These are phyloP conservation scores for Lepidium didymum DNA, from an alignment of 345 rosid species.

Conservation along the genomic window DNA sequence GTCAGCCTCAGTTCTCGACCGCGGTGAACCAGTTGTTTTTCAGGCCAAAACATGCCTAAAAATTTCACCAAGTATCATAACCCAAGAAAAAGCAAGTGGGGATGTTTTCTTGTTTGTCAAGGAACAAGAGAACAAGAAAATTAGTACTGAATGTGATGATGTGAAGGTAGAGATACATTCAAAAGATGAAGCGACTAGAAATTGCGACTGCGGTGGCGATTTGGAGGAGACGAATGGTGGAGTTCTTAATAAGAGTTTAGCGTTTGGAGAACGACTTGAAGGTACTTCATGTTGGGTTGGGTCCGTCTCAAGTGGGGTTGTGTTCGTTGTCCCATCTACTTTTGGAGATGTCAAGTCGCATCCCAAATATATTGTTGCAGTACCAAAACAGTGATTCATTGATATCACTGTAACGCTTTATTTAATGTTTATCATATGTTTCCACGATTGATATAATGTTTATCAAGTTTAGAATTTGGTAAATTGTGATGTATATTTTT, in stretches of 20 bases:
- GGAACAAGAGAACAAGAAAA: constrained; percentile 19
- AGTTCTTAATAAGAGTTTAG: constrained; percentile 17
- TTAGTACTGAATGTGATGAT: background rate
- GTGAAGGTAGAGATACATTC: constrained; percentile 30
- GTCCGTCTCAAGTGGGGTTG: constrained; percentile 31
- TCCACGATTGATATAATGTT: no score
- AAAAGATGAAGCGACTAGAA: constrained; percentile 9
- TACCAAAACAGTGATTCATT: background rate
- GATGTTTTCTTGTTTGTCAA: constrained; percentile 38
- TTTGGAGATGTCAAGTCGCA: constrained; percentile 10
- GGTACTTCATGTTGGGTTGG: constrained; percentile 51
- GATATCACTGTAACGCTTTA: background rate
- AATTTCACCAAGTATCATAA: constrained; percentile 32
- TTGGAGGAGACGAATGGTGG: constrained; percentile 36
- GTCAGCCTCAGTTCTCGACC: constrained; percentile 32
- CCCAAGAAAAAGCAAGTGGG: background rate
- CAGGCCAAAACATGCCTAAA: constrained; percentile 20
- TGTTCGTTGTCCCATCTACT: constrained; percentile 32
- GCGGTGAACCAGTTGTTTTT: constrained; percentile 25
- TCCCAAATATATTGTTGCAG: constrained; percentile 16
- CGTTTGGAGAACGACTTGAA: constrained; percentile 30
- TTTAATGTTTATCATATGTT: background rate
- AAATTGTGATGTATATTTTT: background rate
- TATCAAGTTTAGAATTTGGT: background rate
- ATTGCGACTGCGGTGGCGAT: background rate